Evolutionary conservation across 202 grass and related monocot genomes (phyloP).

Genomic region (Cymbopogon flexuosus): DNA sequence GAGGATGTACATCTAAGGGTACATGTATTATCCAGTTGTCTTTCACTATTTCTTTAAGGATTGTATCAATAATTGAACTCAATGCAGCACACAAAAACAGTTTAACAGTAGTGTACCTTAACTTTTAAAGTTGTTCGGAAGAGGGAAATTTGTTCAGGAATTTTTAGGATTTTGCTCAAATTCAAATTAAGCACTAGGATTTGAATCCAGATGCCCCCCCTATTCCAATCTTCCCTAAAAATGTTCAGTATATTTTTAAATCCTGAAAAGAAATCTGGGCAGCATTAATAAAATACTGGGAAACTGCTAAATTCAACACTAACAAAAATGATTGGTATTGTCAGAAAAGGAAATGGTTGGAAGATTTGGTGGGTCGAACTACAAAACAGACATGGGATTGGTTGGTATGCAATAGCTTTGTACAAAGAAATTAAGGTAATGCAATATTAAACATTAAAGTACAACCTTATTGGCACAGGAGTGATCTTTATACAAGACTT

Average conservation of each 20-base stretch:
- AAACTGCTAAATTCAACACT: conserved; percentile 16
- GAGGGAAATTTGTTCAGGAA: background rate
- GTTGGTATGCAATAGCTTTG: background rate
- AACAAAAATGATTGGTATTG: background rate
- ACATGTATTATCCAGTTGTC: background rate
- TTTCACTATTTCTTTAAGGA: background rate
- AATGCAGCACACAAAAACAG: background rate
- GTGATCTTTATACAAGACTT: background rate
- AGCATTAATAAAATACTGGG: background rate
- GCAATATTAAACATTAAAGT: background rate
- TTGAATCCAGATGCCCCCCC: background rate
- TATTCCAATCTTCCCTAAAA: too few species aligned
- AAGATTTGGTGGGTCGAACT: background rate
- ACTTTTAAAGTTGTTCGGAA: background rate
- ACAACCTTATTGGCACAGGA: background rate
- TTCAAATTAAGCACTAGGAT: background rate
- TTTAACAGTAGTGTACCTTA: background rate
- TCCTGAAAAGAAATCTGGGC: background rate
- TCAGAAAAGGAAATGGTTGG: background rate
- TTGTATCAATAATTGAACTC: background rate
- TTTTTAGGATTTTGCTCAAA: background rate
- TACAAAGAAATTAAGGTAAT: background rate
- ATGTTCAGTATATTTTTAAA: background rate
- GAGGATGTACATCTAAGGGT: background rate
- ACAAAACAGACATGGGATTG: background rate